Conservation (phyloP, 2,329 filamentous ascomycete species). For the Lithohypha guttulata region DNA sequence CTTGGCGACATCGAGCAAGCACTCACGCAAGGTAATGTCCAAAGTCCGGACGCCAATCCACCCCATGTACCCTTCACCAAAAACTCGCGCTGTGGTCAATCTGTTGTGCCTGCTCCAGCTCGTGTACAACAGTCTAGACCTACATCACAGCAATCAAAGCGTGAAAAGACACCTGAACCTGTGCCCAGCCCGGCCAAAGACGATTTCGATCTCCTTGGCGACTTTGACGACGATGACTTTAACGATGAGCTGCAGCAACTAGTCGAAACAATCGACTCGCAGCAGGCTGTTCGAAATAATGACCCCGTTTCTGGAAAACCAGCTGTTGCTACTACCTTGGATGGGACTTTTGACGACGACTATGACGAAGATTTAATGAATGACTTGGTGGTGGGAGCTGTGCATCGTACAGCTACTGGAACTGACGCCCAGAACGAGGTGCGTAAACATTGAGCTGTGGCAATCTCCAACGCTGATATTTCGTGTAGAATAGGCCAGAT, state of each 20-base stretch:
- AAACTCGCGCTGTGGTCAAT: too few relatives aligned
- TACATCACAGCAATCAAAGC: background rate
- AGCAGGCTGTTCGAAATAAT: conserved; percentile 36
- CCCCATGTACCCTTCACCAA: too few relatives aligned
- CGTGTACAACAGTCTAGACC: background rate
- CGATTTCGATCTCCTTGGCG: conserved; percentile 22
- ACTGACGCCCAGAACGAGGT: background rate
- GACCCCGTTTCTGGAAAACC: too few relatives aligned
- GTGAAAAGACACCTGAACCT: background rate
- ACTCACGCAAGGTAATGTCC: conserved; percentile 10
- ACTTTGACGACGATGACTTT: conserved; percentile 24
- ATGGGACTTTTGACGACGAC: background rate
- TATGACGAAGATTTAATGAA: background rate
- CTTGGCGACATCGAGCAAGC: conserved; percentile 30
- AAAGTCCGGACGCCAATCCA: too few relatives aligned
- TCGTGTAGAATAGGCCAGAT: conserved; percentile 55
- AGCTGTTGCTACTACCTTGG: too few relatives aligned
- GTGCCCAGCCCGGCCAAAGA: too few relatives aligned
- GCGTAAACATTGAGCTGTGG: conserved; percentile 20
- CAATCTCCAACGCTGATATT: conserved; percentile 48
- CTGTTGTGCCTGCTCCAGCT: background rate
- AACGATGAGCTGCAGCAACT: conserved; percentile 23
- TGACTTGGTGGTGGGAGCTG: background rate
- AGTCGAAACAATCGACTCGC: conserved; percentile 18
- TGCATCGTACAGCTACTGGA: background rate